A percentile compares a stretch with the other conserved stretches of the same genome.
Evolutionary conservation across 345 rosid species (phyloP).

Genomic region (Ailanthus altissimus): DNA sequence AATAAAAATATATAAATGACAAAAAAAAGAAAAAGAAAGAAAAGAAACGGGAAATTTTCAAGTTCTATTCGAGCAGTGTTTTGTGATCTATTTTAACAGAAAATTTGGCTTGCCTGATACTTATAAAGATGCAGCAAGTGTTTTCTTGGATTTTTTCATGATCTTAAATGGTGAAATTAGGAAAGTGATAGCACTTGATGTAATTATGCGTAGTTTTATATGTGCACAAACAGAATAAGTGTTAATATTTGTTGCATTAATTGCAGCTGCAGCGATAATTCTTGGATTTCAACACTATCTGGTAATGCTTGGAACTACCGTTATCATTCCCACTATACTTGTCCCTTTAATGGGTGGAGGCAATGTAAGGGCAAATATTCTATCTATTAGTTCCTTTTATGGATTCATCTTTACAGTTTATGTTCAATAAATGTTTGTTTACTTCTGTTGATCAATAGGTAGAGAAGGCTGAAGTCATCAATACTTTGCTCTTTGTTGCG

Average conservation of each 20-base stretch:
- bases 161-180: neutral
- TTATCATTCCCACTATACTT: slow-evolving; percentile 63
- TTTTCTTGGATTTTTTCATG: neutral
- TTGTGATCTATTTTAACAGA: neutral
- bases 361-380: slow-evolving; percentile 44
- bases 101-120: neutral
- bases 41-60: neutral
- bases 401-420: neutral
- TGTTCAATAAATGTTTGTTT: slow-evolving; percentile 1
- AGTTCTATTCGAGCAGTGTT: neutral
- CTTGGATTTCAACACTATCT: slow-evolving; percentile 90
- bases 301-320: slow-evolving; percentile 87
- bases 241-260: neutral
- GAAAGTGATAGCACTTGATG: neutral
- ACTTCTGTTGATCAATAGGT: slow-evolving; percentile 34
- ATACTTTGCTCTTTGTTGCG: slow-evolving; percentile 69
- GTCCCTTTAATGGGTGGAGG: slow-evolving; percentile 91
- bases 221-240: neutral
- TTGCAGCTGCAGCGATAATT: slow-evolving; percentile 71
- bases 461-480: slow-evolving; percentile 82
- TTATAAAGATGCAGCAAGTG: neutral
- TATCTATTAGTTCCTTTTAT: neutral
- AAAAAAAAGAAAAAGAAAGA: neutral
- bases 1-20: neutral
- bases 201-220: neutral